Evolutionary conservation across 108 stramenopile genomes (phyloP), one percentile per base, ranked within the genome.

Genomic region (Pinguiococcus pyrenoidosus): DNA sequence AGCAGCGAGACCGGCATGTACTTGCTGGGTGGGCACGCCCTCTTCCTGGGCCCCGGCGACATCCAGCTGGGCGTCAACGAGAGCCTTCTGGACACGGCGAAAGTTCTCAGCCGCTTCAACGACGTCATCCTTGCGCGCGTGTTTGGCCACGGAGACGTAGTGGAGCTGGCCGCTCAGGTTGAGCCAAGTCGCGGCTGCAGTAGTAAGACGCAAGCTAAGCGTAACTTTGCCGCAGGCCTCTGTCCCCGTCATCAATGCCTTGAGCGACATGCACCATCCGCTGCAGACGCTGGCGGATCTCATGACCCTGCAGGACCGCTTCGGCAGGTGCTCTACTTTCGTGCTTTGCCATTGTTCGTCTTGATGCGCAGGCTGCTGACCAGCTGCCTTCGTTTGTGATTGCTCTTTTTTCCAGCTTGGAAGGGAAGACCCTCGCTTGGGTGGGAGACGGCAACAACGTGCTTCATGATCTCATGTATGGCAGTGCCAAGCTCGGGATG

Each of bases 361-460:
- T n/a, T n/a, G n/a, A n/a, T n/a, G n/a, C n/a, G n/a, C n/a, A n/a
- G n/a, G n/a, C n/a, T n/a, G n/a, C n/a, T n/a, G n/a, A n/a, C n/a
- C n/a, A n/a, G n/a, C n/a, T n/a, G n/a, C 30, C 30, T 8, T 32
- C 6, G 6, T 32, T 8, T 32, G 30, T 8, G 30, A 7, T 32
- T 32, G 30, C 30, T 32, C 6, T 8, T 8, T 4, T 8, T 32
- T 32, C 30, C 30, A 37, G n/a, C 3, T 30, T 68, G 16, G 42
- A 41, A 26, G 72, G 72, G 9, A 32, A 83, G 56, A 89, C 84
- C n/a, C 59, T 96, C 49, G 81, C 89, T 22, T 92, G 90, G 90
- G 90, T 92, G 34, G 94, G 94, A 39, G 94, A 96, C 62, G 90
- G 90, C 23, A 96, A 92, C 76, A 96, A 96, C 56, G 90, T 96